phyloP scores from a whole-genome alignment of 2,329 filamentous ascomycete genomes.

The Xylariales sp. region DNA sequence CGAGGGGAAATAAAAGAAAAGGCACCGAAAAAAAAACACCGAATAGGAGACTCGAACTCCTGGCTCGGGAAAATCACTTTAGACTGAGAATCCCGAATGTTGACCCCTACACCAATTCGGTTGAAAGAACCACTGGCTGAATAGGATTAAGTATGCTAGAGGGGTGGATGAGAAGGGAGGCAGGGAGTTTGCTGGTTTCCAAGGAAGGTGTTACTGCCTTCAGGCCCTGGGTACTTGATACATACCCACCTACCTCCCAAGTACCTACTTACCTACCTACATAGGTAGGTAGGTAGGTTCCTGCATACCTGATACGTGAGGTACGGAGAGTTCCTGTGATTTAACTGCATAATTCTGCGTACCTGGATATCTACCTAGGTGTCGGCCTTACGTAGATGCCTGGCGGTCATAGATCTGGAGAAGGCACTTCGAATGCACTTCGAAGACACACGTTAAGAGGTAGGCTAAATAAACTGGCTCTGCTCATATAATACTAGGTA shows the following conservation, averaged over 20 bases:
- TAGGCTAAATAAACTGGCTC: too few relatives aligned
- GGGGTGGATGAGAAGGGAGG: not conserved
- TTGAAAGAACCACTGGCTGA: not conserved
- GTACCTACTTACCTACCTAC: not conserved
- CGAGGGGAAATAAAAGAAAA: too few relatives aligned
- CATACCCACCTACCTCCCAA: not conserved
- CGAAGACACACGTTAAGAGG: too few relatives aligned
- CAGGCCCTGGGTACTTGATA: not conserved
- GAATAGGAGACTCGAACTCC: conserved; percentile 40
- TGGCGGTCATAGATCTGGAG: too few relatives aligned
- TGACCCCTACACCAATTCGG: conserved; percentile 40
- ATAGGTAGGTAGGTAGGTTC: too few relatives aligned
- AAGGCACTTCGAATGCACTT: too few relatives aligned
- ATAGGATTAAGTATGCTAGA: conserved; percentile 1
- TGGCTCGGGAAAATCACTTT: conserved; percentile 24
- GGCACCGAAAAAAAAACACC: conserved; percentile 19
- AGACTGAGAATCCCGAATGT: conserved; percentile 35
- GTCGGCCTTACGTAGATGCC: too few relatives aligned
- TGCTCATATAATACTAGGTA: too few relatives aligned
- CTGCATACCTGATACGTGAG: too few relatives aligned
- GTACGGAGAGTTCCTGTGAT: too few relatives aligned
- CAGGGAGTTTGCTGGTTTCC: not conserved
- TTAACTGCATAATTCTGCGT: too few relatives aligned
- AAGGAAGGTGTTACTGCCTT: not conserved
- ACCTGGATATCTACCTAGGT: too few relatives aligned